Percentiles rank a stretch among this genome's conserved stretches.
Conservation (phyloP, 106 monocot species). For the Acanthochlamys bracteata region DNA sequence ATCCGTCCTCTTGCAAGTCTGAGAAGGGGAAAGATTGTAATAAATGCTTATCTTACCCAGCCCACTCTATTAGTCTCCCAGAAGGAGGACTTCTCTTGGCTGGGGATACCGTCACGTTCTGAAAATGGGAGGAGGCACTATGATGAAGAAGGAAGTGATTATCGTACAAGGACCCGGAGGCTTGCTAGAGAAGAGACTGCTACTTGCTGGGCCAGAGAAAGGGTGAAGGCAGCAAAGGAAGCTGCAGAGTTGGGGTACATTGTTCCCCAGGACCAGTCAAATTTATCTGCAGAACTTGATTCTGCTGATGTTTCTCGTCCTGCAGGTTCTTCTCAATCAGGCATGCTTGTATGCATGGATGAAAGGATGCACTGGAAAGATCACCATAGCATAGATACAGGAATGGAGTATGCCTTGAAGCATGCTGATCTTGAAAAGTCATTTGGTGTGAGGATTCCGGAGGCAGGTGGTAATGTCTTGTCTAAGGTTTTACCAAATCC, state of each 20-base stretch:
- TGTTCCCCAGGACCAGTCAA: slow-evolving; percentile 38
- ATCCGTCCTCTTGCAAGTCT: slow-evolving; percentile 81
- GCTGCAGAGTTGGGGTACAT: slow-evolving; percentile 73
- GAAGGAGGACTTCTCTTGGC: slow-evolving; percentile 91
- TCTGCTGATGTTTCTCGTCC: slow-evolving; percentile 17
- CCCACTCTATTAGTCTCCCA: slow-evolving; percentile 74
- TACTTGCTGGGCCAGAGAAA: slow-evolving; percentile 36
- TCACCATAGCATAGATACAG: slow-evolving; percentile 49
- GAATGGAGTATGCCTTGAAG: slow-evolving; percentile 53
- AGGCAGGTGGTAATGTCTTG: slow-evolving; percentile 39
- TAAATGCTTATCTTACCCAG: slow-evolving; percentile 71
- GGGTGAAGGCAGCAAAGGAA: slow-evolving; percentile 48
- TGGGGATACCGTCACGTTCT: slow-evolving; percentile 76
- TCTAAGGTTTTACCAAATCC: slow-evolving; percentile 28
- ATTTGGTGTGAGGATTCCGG: slow-evolving; percentile 51
- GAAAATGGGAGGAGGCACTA: slow-evolving; percentile 45
- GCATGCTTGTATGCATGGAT: slow-evolving; percentile 54
- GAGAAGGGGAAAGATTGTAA: slow-evolving; percentile 83
- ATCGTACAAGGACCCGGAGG: slow-evolving; percentile 73
- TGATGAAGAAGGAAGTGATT: slow-evolving; percentile 88
- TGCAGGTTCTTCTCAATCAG: slow-evolving; percentile 19
- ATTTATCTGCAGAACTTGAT: slow-evolving; percentile 11
- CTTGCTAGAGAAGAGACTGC: slow-evolving; percentile 60
- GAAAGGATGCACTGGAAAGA: slow-evolving; percentile 57
- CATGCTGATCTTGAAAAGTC: slow-evolving; percentile 83